Percentiles rank a stretch among this genome's conserved stretches.
Conservation (phyloP, 2,329 filamentous ascomycete genomes). For the Gnomoniopsis sp. region DNA sequence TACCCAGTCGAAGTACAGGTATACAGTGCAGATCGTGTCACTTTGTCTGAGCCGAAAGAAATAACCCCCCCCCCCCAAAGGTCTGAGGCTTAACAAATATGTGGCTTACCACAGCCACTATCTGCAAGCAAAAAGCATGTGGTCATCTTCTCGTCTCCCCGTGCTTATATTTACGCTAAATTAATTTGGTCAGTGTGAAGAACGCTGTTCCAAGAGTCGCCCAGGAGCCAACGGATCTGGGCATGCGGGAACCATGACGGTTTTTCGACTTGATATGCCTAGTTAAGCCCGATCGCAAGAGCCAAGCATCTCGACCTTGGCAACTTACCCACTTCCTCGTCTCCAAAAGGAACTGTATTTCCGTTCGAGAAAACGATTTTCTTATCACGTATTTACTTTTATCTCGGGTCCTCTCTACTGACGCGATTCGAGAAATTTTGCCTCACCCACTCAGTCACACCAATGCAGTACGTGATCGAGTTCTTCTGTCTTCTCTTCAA, state of each 20-base stretch:
- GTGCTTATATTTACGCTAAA: no score
- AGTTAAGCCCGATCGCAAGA: neutral
- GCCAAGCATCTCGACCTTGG: neutral
- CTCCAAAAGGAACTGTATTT: neutral
- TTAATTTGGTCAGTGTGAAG: neutral
- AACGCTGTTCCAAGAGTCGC: neutral
- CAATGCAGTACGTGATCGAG: constrained; percentile 26
- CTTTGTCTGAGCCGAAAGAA: no score
- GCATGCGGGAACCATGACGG: neutral
- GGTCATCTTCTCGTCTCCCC: no score
- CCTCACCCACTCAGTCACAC: neutral
- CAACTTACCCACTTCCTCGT: neutral
- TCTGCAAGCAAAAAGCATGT: no score
- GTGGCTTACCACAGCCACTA: no score
- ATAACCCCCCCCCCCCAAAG: no score
- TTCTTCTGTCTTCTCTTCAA: constrained; percentile 30
- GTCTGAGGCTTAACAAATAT: no score
- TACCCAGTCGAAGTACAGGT: no score
- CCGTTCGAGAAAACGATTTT: no score
- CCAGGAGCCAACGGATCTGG: neutral
- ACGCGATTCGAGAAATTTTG: neutral
- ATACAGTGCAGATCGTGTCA: no score
- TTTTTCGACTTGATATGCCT: neutral
- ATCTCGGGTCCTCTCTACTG: neutral
- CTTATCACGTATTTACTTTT: no score